Evolutionary conservation across 2,329 filamentous ascomycete genomes (phyloP).

Genomic region (Fusarium sp.): DNA sequence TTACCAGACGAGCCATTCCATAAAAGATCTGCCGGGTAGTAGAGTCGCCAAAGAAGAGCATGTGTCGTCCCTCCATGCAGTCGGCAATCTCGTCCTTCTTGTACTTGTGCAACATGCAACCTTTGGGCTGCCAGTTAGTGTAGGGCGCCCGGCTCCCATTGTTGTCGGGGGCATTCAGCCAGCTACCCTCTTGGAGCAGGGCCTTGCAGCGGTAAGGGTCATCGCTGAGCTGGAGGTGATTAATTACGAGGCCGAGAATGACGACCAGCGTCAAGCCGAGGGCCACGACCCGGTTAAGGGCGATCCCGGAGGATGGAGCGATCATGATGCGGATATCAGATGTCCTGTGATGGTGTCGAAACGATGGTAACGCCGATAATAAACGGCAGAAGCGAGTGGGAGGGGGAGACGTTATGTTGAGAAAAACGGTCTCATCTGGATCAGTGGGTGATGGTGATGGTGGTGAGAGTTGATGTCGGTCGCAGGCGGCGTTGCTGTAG

Average conservation of each 20-base stretch:
- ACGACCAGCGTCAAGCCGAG: constrained; percentile 43
- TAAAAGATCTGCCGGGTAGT: constrained; percentile 73
- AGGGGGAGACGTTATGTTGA: neutral
- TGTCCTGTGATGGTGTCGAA: constrained; percentile 5
- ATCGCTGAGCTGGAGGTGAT: constrained; percentile 34
- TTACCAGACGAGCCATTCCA: constrained; percentile 56
- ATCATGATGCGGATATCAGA: constrained; percentile 13
- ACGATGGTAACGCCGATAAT: constrained; percentile 4
- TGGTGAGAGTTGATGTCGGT: no score
- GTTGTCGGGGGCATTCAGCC: constrained; percentile 57
- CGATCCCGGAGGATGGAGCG: constrained; percentile 28
- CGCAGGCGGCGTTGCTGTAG: no score
- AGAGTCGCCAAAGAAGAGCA: constrained; percentile 74
- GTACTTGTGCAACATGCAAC: constrained; percentile 73
- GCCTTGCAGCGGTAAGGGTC: constrained; percentile 70
- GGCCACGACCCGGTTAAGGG: constrained; percentile 36
- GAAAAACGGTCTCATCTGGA: neutral
- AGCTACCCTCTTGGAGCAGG: constrained; percentile 66
- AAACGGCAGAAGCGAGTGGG: neutral
- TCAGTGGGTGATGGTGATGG: neutral
- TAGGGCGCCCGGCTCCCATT: constrained; percentile 53
- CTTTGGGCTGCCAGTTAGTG: constrained; percentile 70
- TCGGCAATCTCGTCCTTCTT: constrained; percentile 63
- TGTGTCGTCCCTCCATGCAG: constrained; percentile 66
- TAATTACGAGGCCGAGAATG: constrained; percentile 37